These are phyloP conservation scores for Claviceps humidiphila DNA, from an alignment of 2,329 filamentous ascomycete genomes.

Conservation along the genomic window DNA sequence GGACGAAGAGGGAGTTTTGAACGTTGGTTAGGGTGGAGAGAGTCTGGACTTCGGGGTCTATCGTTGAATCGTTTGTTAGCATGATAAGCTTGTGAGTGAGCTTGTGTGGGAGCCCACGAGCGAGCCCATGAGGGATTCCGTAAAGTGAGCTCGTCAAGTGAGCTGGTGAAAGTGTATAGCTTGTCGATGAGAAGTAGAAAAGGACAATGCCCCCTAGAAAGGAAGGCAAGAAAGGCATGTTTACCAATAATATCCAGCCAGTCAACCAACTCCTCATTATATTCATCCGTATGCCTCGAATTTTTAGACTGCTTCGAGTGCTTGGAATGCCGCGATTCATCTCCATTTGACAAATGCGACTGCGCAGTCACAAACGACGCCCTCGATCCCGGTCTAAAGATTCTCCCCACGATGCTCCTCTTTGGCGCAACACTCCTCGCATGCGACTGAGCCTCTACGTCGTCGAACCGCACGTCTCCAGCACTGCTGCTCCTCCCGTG, in stretches of 20 bases:
- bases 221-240: not conserved
- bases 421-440: constrained; percentile 2
- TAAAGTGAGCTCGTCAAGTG: not conserved
- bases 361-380: not conserved
- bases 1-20: constrained; percentile 79
- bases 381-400: constrained; percentile 2
- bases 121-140: too few species aligned
- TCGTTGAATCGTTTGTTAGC: too few species aligned
- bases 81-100: too few species aligned
- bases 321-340: not conserved
- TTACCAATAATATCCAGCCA: constrained; percentile 27
- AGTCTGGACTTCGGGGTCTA: constrained; percentile 73
- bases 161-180: not conserved
- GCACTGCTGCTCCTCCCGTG: constrained; percentile 1
- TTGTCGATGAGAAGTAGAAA: not conserved
- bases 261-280: constrained; percentile 25
- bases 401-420: constrained; percentile 4
- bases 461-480: not conserved
- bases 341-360: not conserved
- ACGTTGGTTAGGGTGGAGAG: constrained; percentile 78
- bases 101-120: too few species aligned
- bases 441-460: not conserved
- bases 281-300: constrained; percentile 18
- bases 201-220: not conserved
- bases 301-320: not conserved